Evolutionary conservation across 495 filamentous ascomycete genomes (phyloP).

Genomic region (Penicillium maclennaniae): DNA sequence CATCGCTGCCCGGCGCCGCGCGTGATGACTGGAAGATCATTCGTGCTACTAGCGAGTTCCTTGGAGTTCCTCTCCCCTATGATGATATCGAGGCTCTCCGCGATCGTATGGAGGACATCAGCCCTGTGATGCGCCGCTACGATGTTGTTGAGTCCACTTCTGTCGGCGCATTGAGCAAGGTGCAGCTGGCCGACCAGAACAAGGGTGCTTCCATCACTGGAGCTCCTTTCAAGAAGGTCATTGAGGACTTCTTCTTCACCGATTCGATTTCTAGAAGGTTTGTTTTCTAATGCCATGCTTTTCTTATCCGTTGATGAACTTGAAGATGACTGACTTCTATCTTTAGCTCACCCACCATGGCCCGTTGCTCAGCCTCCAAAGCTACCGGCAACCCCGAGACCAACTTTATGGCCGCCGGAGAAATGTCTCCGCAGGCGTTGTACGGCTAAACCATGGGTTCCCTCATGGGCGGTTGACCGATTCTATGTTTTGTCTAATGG

Average conservation of each 20-base stretch:
- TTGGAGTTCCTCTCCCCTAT: constrained; percentile 83
- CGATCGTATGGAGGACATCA: constrained; percentile 93
- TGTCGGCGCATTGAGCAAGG: constrained; percentile 69
- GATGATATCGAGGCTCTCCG: constrained; percentile 83
- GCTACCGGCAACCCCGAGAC: constrained; percentile 63
- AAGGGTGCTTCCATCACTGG: constrained; percentile 69
- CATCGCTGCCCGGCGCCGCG: constrained; percentile 77
- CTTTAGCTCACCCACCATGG: constrained; percentile 89
- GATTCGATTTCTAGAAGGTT: constrained; percentile 93
- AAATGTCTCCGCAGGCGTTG: constrained; percentile 47
- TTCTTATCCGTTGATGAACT: not conserved
- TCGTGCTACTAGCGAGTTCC: constrained; percentile 83
- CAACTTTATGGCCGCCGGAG: constrained; percentile 83
- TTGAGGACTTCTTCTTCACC: constrained; percentile 97
- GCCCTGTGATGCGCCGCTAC: constrained; percentile 80
- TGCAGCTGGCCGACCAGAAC: constrained; percentile 93
- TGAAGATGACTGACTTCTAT: constrained; percentile 21
- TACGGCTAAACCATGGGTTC: constrained; percentile 33
- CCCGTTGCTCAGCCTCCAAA: constrained; percentile 86
- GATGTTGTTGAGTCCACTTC: constrained; percentile 81
- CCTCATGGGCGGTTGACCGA: constrained; percentile 20
- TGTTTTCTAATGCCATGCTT: constrained; percentile 17
- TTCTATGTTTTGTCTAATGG: constrained; percentile 37
- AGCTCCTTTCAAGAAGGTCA: constrained; percentile 70
- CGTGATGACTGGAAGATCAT: constrained; percentile 99